Evolutionary conservation across 352 stramenopile species (phyloP), one percentile per base, ranked within the genome.

Genomic region (Phytophthora meadii): DNA sequence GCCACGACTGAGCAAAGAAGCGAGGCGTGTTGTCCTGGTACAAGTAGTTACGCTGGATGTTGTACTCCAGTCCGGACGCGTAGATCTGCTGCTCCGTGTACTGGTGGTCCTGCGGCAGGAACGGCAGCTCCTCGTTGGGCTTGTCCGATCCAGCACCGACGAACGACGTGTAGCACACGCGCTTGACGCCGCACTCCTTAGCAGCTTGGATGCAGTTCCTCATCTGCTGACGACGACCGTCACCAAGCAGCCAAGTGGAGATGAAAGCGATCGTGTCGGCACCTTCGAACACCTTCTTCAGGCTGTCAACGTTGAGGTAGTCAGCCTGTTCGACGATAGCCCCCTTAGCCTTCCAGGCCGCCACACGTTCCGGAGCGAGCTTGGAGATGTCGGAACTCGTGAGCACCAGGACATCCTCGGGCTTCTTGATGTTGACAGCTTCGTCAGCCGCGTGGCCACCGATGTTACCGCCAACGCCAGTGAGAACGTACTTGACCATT

Each of bases 31-130:
- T 78, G 65, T 78, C 61, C 52, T 65, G 62, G 56, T 75, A 72
- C 51, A 78, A 19, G 40, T 50, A 78, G 44, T 78, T 72, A 28
- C 70, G 70, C 25, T 78, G 70, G 57, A 78, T 76, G 48, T 68
- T 76, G 59, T 65, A 76, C 8, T 66, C 47, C 6, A 76, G 63
- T 5, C 68, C 68, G 5, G 56, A 76, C 9, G 47, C 57, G 11
- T 61, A 48, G n/a, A 42, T 61, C 51, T 60, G 48, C 27, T 72
- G 49, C 47, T 76, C 61, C 3, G 58, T 42, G 22, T 62, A 68
- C 32, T 76, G 68, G 49, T 76, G 68, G 49, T 76, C 68, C n/a
- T 50, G 62, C 0, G 62, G 68, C 30, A 76, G 53, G 55, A 76
- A 76, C 15, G 68, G 68, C 8, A 76, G 48, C 49, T 76, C 65